Base-by-base conservation (phyloP, 169 alveolate species). In the Babesia ovata region DNA sequence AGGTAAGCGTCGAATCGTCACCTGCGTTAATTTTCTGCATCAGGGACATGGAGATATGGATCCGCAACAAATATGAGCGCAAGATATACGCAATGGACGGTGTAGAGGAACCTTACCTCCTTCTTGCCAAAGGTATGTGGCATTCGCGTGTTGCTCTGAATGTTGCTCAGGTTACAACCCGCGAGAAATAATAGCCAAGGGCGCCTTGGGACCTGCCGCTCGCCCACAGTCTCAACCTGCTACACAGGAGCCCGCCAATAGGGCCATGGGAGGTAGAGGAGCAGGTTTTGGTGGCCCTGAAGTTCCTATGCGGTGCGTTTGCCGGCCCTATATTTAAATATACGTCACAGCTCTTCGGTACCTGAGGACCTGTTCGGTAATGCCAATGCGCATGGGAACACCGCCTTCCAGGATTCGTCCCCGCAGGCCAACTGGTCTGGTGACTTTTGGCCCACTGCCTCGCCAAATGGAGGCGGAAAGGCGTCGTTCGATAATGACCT, bases 21-120 rank as follows among this genome's bases (percentile, higher is more conserved):
- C 6, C 10, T 33, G 33, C 52, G 46, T 42, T 24, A 46, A 22
- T 19, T 44, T 62, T 22, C 11, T 14, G 29, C 45, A 12, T n/a
- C 79, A 88, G 92, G 36, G 87, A 88, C 49, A 89, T 92, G 86
- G 95, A 92, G 67, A 78, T 84, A 42, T 92, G 95, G 95, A 92
- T 92, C 53, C 85, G 94, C 26, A 92, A 92, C 71, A 92, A 92
- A 59, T 92, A 92, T 62, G 95, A 92, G 57, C 87, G 83, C 66
- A 91, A 88, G 72, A 42, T 92, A 45, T 92, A 92, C 53, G 91
- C 86, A 4, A 91, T 88, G 58, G 74, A 72, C 7, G 88, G 88
- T 45, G 63, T 75, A 62, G 88, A 77, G 33, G 94, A 89, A 57
- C 94, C 94, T 14, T 72, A 46, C 33, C 6, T 59, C 17, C 62